Evolutionary conservation across 345 rosid species (phyloP).

Genomic region (Dovyalis caffra): DNA sequence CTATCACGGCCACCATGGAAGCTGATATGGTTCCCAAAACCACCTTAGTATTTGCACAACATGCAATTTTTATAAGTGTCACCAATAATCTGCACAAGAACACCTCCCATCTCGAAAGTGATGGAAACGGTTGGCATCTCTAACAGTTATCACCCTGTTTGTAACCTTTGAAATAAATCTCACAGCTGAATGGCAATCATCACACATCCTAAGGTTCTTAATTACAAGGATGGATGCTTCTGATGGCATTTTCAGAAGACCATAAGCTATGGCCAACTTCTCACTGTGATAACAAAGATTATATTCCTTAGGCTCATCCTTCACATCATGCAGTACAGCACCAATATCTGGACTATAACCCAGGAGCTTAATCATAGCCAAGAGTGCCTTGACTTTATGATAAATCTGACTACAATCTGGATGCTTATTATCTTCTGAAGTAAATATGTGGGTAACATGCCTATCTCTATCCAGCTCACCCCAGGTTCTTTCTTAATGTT

Average conservation of each 20-base stretch:
- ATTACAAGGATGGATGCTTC: slow-evolving; percentile 57
- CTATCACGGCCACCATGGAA: background rate
- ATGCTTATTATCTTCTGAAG: slow-evolving; percentile 60
- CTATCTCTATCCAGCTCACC: slow-evolving; percentile 76
- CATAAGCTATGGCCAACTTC: slow-evolving; percentile 82
- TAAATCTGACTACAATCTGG: slow-evolving; percentile 54
- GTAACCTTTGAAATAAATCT: slow-evolving; percentile 62
- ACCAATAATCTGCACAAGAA: slow-evolving; percentile 73
- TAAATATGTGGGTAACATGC: slow-evolving; percentile 56
- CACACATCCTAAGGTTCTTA: slow-evolving; percentile 81
- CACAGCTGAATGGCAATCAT: slow-evolving; percentile 85
- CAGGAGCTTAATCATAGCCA: slow-evolving; percentile 57
- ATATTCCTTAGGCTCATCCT: slow-evolving; percentile 79
- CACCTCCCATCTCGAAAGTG: slow-evolving; percentile 64
- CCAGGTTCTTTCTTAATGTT: slow-evolving; percentile 85
- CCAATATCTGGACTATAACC: slow-evolving; percentile 68
- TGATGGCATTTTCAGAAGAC: slow-evolving; percentile 60
- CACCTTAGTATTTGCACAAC: background rate
- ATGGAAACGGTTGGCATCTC: slow-evolving; percentile 84
- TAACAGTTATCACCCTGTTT: slow-evolving; percentile 55
- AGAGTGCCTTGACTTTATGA: slow-evolving; percentile 55
- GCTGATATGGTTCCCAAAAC: background rate
- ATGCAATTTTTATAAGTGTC: slow-evolving; percentile 8
- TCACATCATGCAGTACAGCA: slow-evolving; percentile 65
- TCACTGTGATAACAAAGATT: slow-evolving; percentile 75